Evolutionary conservation across 2,329 filamentous ascomycete species (phyloP).

Genomic region (Lachnellula subtilissima): DNA sequence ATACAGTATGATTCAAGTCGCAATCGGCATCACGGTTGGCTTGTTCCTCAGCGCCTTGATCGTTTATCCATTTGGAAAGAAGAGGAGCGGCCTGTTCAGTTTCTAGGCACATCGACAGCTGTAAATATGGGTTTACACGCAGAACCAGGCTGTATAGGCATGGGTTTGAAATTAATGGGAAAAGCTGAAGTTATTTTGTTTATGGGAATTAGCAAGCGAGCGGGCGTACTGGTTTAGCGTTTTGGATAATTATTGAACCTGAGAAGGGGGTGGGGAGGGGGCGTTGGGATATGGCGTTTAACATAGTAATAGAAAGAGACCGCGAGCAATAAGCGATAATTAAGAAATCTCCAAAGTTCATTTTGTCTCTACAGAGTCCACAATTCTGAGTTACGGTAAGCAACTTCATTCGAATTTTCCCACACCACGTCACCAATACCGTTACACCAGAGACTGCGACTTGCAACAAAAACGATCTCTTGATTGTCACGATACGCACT

Average conservation of each 20-base stretch:
- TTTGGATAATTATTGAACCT: background rate
- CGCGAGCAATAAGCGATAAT: background rate
- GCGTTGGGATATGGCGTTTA: background rate
- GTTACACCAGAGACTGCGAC: background rate
- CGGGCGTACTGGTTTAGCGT: background rate
- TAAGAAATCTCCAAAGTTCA: background rate
- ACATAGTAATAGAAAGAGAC: background rate
- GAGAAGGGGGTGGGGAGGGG: background rate
- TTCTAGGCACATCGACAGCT: constrained; percentile 26
- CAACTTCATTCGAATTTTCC: background rate
- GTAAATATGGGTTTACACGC: background rate
- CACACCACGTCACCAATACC: background rate
- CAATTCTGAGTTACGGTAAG: no score
- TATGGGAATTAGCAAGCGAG: background rate
- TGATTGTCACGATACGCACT: background rate
- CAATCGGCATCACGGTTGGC: constrained; percentile 40
- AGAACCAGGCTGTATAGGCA: background rate
- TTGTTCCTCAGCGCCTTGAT: constrained; percentile 37
- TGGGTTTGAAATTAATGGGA: background rate
- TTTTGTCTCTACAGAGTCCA: background rate
- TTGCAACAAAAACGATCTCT: background rate
- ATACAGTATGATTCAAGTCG: constrained; percentile 38
- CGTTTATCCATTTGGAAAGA: constrained; percentile 39
- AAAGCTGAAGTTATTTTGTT: background rate
- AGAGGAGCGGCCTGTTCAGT: constrained; percentile 37